phyloP scores from a whole-genome alignment of 257 asterid species.

The Solanum sejunctum region DNA sequence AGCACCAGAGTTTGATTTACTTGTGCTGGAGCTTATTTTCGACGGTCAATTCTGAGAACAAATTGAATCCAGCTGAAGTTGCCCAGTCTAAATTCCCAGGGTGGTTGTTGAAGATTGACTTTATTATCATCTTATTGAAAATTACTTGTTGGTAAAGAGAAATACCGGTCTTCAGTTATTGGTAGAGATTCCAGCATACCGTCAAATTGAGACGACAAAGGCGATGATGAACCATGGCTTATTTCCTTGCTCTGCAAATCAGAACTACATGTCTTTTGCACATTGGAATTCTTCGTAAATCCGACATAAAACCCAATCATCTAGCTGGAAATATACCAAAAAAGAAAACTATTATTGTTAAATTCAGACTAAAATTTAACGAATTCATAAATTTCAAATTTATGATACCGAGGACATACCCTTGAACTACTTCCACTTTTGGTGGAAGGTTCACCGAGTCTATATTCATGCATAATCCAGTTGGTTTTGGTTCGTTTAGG shows the following conservation, averaged over 20 bases:
- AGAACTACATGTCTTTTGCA: slow-evolving; percentile 7
- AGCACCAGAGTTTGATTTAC: neutral
- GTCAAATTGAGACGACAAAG: slow-evolving; percentile 56
- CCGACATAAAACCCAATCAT: slow-evolving; percentile 40
- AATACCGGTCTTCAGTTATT: slow-evolving; percentile 33
- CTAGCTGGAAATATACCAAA: slow-evolving; percentile 22
- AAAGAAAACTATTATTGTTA: neutral
- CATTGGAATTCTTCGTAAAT: slow-evolving; percentile 31
- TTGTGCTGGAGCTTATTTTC: too few relatives aligned
- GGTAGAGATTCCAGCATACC: slow-evolving; percentile 56
- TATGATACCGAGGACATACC: slow-evolving; percentile 5
- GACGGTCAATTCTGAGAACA: too few relatives aligned
- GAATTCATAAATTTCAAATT: too few relatives aligned
- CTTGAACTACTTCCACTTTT: slow-evolving; percentile 33
- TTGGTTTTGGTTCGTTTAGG: slow-evolving; percentile 81
- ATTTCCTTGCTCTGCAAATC: slow-evolving; percentile 30
- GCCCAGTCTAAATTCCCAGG: slow-evolving; percentile 72
- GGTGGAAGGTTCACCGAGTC: slow-evolving; percentile 32
- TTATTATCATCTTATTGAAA: slow-evolving; percentile 21
- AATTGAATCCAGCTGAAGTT: slow-evolving; percentile 26
- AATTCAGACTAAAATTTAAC: neutral
- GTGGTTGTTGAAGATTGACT: slow-evolving; percentile 29
- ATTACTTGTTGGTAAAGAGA: slow-evolving; percentile 21
- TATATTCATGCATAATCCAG: slow-evolving; percentile 89
- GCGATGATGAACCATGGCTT: slow-evolving; percentile 47